Evolutionary conservation across 176 grass and related monocot species (phyloP).

Genomic region (Poa annua): DNA sequence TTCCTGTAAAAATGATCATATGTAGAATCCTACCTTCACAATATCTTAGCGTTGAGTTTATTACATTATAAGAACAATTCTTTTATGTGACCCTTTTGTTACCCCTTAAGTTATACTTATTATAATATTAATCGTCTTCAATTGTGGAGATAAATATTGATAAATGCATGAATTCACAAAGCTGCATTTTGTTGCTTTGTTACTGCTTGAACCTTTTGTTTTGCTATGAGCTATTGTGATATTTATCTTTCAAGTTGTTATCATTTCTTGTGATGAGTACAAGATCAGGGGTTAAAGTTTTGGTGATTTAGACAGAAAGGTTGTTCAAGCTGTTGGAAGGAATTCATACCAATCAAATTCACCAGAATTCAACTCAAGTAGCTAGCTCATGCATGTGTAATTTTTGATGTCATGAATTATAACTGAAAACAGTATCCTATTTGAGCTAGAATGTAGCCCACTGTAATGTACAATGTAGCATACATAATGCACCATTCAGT

Average conservation of each 20-base stretch:
- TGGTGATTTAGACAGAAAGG: background rate
- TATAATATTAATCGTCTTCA: background rate
- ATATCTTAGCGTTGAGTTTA: background rate
- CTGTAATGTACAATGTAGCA: background rate
- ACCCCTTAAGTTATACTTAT: background rate
- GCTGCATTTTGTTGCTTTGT: background rate
- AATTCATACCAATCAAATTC: background rate
- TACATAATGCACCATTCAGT: background rate
- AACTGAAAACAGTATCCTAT: background rate
- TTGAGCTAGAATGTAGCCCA: background rate
- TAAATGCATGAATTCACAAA: background rate
- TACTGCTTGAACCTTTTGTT: background rate
- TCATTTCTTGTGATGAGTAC: background rate
- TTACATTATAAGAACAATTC: background rate
- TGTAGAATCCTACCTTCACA: background rate
- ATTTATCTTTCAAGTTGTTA: background rate
- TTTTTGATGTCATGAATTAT: background rate
- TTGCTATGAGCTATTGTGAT: background rate
- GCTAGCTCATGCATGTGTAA: background rate
- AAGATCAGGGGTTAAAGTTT: constrained; percentile 48
- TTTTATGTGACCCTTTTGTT: background rate
- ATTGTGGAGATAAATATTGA: background rate
- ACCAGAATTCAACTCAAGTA: background rate
- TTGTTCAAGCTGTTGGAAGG: constrained; percentile 9
- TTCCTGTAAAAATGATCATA: background rate